Evolutionary conservation across 352 stramenopile species (phyloP), one percentile per base, ranked within the genome.

Genomic region (Globisporangium barbulae): DNA sequence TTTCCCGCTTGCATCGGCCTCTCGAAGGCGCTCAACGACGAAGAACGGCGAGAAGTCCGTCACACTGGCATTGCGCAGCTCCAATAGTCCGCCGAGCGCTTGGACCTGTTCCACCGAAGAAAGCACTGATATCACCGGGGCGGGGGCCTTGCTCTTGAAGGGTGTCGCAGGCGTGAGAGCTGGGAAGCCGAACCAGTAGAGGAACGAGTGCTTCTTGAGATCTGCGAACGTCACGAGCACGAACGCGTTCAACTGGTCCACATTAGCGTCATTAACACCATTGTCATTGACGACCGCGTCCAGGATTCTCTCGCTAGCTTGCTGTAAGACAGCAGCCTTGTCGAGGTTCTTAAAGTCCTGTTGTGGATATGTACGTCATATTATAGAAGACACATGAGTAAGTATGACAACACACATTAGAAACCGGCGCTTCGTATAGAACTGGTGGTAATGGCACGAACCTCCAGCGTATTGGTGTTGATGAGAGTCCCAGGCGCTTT

Each of bases 181-280:
- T 19, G 93, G 91, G 61, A 98, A 98, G 7, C 78, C 90, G 50
- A 97, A 97, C 91, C 94, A 98, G 71, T 98, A 98, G 44, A 97
- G 63, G 68, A 97, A 98, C 67, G 79, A 85, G 69, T 98, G 93
- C 57, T 85, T 90, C 75, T 98, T 98, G 25, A 98, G 69, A 61
- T 98, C 94, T 15, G 93, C 93, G 69, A 97, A 98, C 5, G 85
- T 93, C 57, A 97, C 56, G 19, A 97, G 68, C 13, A 97, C 82
- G 61, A 98, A 98, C 54, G 74, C 65, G 61, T 94, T 92, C 15
- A 98, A 72, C 7, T 60, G 58, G 41, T 87, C 76, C n/a, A 87
- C 67, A 4, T 76, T 69, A 2, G 53, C 12, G 35, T 28, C 39
- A 35, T 63, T 19, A 7, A 6, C 56, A 6, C 9, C 31, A 41